phyloP scores from a whole-genome alignment of 495 filamentous ascomycete species.

The Aspergillus egyptiacus region DNA sequence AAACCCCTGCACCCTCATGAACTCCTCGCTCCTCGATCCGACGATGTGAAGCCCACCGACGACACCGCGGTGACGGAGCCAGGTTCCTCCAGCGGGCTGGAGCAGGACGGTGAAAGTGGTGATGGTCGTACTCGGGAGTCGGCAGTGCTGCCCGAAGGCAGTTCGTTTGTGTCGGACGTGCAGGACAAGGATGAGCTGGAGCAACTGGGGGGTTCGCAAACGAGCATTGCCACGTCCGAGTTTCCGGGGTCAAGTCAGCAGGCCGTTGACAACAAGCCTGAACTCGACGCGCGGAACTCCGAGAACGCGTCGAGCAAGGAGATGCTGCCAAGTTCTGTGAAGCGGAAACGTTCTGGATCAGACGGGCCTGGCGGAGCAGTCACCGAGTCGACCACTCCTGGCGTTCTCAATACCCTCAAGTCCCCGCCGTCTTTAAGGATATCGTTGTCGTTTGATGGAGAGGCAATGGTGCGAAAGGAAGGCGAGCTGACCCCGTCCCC shows the following conservation, averaged over 20 bases:
- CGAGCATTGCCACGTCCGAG: slow-evolving; percentile 33
- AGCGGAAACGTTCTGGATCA: slow-evolving; percentile 36
- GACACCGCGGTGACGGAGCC: slow-evolving; percentile 33
- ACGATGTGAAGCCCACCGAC: slow-evolving; percentile 49
- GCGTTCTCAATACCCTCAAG: slow-evolving; percentile 22
- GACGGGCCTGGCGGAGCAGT: slow-evolving; percentile 22
- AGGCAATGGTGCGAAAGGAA: slow-evolving; percentile 68
- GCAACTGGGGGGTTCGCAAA: slow-evolving; percentile 30
- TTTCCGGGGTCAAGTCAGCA: slow-evolving; percentile 26
- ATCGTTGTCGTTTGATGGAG: slow-evolving; percentile 74
- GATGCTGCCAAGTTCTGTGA: slow-evolving; percentile 20
- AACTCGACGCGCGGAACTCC: slow-evolving; percentile 15
- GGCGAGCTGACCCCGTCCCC: slow-evolving; percentile 65
- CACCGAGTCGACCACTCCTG: slow-evolving; percentile 14
- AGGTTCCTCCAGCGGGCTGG: slow-evolving; percentile 31
- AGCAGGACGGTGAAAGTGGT: slow-evolving; percentile 22
- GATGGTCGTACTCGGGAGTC: slow-evolving; percentile 15
- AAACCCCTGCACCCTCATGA: slow-evolving; percentile 81
- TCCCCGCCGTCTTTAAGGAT: slow-evolving; percentile 48
- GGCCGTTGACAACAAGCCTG: slow-evolving; percentile 16
- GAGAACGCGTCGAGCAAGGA: slow-evolving; percentile 18
- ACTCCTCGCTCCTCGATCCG: slow-evolving; percentile 55
- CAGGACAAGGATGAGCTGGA: slow-evolving; percentile 27
- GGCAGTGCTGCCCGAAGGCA: slow-evolving; percentile 26
- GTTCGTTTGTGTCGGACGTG: slow-evolving; percentile 30